Evolutionary conservation across 108 stramenopile genomes (phyloP), one percentile per base, ranked within the genome.

Genomic region (Pseudonitzschia multistriata): DNA sequence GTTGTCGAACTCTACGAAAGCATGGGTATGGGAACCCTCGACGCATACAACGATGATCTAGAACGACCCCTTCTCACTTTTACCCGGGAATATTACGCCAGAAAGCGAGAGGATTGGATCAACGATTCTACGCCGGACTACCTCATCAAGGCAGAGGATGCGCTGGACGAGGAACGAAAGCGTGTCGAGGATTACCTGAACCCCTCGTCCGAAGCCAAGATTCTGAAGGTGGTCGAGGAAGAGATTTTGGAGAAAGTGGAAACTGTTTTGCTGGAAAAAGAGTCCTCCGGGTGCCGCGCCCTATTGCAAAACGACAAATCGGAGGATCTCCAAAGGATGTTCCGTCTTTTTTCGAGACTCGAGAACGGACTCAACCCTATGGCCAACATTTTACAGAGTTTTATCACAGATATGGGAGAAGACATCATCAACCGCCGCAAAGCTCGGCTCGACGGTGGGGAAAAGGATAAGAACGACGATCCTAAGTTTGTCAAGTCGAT

Each of bases 301-400:
- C 81, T 99, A 28, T 85, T 99, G 63, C 89, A 90, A 35, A 98
- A 99, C 77, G 97, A 99, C 77, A 97, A 96, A 79, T 77, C 83
- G 0, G 98, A 95, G 40, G 99, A 99, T 78, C 89, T 99, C 22
- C 80, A 88, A 52, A 84, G 98, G 30, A 98, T 99, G 98, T 99
- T 89, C 83, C 80, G 91, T 22, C 91, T 99, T 22, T 98, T 98
- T 81, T 76, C 72, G 40, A 88, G 97, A 22, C 84, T 99, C 33
- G 88, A 96, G n/a, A 90, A 88, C 66, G 98, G 98, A 8, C 76
- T 99, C 47, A 81, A 83, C 33, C 98, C 97, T 34, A 97, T 99
- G 85, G 98, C 98, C 4, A 70, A 80, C 30, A 95, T 96, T 56
- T 83, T 98, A 17, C 69, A 91, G 74, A 85, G 74, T 45, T 96